Evolutionary conservation across 768 basidiomycete genomes (phyloP).

Genomic region (Lactifluus pinguis): DNA sequence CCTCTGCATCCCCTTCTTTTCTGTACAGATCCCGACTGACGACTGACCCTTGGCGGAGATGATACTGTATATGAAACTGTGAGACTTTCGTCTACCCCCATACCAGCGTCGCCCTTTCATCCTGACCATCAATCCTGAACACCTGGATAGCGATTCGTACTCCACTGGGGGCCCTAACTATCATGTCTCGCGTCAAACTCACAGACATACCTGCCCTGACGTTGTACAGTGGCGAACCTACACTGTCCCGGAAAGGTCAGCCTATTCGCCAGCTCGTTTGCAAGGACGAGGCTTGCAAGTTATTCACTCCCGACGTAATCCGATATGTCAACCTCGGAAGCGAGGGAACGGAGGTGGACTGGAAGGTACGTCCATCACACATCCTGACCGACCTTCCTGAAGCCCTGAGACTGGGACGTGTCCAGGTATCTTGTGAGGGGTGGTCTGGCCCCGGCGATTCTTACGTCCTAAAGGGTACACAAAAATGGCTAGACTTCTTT

Average conservation of each 20-base stretch:
- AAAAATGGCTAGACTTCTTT: not conserved
- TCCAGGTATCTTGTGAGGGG: conserved; percentile 87
- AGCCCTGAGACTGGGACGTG: conserved; percentile 70
- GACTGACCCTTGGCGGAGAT: not conserved
- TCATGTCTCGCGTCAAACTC: conserved; percentile 72
- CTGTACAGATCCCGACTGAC: not conserved
- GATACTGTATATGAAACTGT: conserved; percentile 5
- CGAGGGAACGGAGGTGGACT: conserved; percentile 71
- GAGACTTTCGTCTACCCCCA: not conserved
- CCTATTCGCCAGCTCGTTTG: conserved; percentile 77
- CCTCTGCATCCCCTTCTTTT: not conserved
- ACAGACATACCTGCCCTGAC: conserved; percentile 66
- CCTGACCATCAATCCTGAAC: not conserved
- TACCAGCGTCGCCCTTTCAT: not conserved
- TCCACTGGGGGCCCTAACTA: conserved; percentile 21
- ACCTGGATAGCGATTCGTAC: not conserved
- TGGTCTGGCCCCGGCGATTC: conserved; percentile 78
- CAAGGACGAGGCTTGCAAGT: conserved; percentile 63
- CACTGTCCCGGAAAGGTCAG: conserved; percentile 52
- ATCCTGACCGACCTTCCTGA: conserved; percentile 67
- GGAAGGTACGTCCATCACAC: conserved; percentile 54
- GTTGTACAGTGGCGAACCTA: conserved; percentile 63
- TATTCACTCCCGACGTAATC: conserved; percentile 77
- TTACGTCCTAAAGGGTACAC: conserved; percentile 72
- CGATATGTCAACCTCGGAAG: conserved; percentile 79